Percentiles rank a stretch among this genome's conserved stretches.
Evolutionary conservation across 2,329 filamentous ascomycete species (phyloP).

Genomic region (Sporothrix schenckii): DNA sequence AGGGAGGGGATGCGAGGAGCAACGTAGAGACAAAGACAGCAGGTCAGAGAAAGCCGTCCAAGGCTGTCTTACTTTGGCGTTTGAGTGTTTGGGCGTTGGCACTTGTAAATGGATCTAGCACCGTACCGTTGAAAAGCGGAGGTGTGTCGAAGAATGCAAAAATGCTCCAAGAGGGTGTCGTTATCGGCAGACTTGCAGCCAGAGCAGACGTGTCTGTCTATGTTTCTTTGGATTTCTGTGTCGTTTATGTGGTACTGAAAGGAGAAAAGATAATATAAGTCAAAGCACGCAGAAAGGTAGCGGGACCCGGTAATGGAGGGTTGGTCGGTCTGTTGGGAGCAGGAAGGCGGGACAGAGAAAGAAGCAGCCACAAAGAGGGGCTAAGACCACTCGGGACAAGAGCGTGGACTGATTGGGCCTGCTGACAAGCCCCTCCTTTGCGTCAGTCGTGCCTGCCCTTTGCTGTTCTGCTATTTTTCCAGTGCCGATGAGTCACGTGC

Average conservation of each 20-base stretch:
- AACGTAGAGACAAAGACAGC: background rate
- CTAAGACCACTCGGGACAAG: slow-evolving; percentile 3
- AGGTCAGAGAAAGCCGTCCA: background rate
- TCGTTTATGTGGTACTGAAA: background rate
- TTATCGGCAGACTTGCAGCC: background rate
- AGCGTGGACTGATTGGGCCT: slow-evolving; percentile 17
- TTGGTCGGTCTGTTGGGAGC: slow-evolving; percentile 27
- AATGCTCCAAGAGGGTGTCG: background rate
- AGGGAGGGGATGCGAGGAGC: slow-evolving; percentile 4
- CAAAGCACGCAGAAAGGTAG: slow-evolving; percentile 13
- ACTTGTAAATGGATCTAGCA: background rate
- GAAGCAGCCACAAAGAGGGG: slow-evolving; percentile 20
- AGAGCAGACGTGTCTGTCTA: background rate
- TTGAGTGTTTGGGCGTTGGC: background rate
- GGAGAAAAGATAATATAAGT: slow-evolving; percentile 17
- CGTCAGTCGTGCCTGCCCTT: background rate
- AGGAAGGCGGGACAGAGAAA: slow-evolving; percentile 18
- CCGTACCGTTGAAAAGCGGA: slow-evolving; percentile 1
- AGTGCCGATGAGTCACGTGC: slow-evolving; percentile 26
- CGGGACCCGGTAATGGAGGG: slow-evolving; percentile 19
- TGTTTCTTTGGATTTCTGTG: slow-evolving; percentile 13
- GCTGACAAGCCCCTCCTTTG: slow-evolving; percentile 26
- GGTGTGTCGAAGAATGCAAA: background rate
- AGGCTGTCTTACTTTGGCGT: background rate
- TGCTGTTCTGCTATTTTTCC: background rate